phyloP scores from a whole-genome alignment of 2,329 filamentous ascomycete genomes.

The Lachnellula hyalina region DNA sequence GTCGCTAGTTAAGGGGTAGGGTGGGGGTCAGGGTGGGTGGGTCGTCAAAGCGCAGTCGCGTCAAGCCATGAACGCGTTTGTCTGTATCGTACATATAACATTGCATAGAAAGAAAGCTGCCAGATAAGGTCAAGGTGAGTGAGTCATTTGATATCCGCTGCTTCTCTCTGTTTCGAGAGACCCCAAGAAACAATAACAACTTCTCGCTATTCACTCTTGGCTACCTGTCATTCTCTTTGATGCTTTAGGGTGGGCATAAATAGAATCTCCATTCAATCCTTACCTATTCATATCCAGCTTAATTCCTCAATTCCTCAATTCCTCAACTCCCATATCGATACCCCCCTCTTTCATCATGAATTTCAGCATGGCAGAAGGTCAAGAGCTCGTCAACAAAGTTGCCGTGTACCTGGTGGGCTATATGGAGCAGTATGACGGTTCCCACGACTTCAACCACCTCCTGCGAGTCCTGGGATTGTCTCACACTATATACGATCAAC shows the following conservation, averaged over 20 bases:
- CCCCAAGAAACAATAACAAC: too few relatives aligned
- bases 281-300: neutral
- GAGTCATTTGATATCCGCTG: neutral
- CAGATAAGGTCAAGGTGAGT: neutral
- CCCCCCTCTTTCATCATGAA: neutral
- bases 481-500: slow-evolving; percentile 33
- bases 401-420: slow-evolving; percentile 1
- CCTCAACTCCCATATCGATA: neutral
- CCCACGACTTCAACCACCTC: slow-evolving; percentile 83
- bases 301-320: neutral
- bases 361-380: neutral
- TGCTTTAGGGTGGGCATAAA: too few relatives aligned
- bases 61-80: neutral
- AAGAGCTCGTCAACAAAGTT: slow-evolving; percentile 3
- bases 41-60: neutral
- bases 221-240: too few relatives aligned
- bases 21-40: neutral
- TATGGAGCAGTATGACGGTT: slow-evolving; percentile 39
- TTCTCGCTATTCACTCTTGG: too few relatives aligned
- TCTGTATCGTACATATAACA: neutral
- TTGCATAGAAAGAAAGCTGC: neutral
- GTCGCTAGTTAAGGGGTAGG: neutral
- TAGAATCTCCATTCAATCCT: neutral
- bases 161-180: too few relatives aligned
- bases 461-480: slow-evolving; percentile 69